These are phyloP conservation scores for Fraxinus paxiana DNA, from an alignment of 305 asterid species.

Conservation along the genomic window DNA sequence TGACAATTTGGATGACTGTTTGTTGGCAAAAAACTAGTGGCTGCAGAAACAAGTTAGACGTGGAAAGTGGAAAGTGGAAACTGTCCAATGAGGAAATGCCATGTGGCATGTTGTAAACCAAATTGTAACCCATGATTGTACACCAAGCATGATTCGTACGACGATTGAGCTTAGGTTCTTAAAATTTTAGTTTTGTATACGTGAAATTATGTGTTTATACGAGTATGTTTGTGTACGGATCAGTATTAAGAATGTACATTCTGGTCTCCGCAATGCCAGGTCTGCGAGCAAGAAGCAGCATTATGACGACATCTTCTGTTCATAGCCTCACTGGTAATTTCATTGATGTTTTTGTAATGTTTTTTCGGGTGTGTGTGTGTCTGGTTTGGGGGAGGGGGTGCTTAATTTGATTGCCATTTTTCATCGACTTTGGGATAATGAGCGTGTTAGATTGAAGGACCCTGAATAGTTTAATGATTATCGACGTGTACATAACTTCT, in stretches of 20 bases:
- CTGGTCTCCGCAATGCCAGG: slow-evolving; percentile 30
- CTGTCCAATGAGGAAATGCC: too few species aligned
- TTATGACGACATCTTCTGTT: slow-evolving; percentile 57
- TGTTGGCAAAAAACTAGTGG: too few species aligned
- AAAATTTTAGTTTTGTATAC: not conserved
- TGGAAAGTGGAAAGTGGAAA: too few species aligned
- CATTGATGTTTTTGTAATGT: not conserved
- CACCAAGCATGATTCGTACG: not conserved
- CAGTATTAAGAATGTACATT: not conserved
- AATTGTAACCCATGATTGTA: too few species aligned
- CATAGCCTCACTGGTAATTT: slow-evolving; percentile 48
- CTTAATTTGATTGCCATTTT: not conserved
- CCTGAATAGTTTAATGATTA: not conserved
- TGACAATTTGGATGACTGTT: too few species aligned
- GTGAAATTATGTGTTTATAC: not conserved
- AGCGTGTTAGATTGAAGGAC: not conserved
- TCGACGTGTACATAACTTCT: not conserved
- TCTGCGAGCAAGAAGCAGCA: slow-evolving; percentile 17
- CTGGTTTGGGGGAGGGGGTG: not conserved
- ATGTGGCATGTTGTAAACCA: too few species aligned
- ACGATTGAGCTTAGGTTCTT: not conserved
- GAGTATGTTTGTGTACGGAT: not conserved
- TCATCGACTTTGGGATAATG: not conserved
- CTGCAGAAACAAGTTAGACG: too few species aligned
- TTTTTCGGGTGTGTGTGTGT: not conserved